Evolutionary conservation across 768 basidiomycete species (phyloP), one percentile per base, ranked within the genome.

Genomic region (Russula sp.): DNA sequence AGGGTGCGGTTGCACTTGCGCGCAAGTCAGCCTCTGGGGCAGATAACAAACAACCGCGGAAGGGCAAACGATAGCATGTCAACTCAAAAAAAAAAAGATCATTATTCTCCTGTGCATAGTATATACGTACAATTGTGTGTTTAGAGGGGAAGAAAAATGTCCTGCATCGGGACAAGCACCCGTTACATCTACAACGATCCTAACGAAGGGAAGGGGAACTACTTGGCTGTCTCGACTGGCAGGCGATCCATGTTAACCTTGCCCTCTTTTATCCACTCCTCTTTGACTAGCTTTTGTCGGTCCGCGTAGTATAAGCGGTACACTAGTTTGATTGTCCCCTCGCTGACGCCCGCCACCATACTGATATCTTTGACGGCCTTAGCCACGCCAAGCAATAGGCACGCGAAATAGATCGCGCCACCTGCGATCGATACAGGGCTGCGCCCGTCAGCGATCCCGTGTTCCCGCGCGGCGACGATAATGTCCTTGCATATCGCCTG

Each of bases 391-490:
- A 95, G 78, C 46, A 98, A 71, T 66, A 87, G 80, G 70, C 90
- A 90, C 35, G 91, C 90, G 75, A 98, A 98, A 76, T 89, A 93
- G 62, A 99, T 93, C 20, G 93, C 91, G 43, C 92, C 93, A 45
- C 93, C 92, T n/a, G 96, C 97, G 67, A 99, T 94, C n/a, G 97
- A 97, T 55, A 98, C 90, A 1, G 96, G 96, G 69, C 87, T 92
- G 64, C 97, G 80, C 29, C 97, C 97, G 70, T 94, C 93, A 38
- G 94, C 93, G 64, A 96, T 88, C 46, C 92, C 91, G 66, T 88
- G 81, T 65, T 88, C 81, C 56, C 92, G 83, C 14, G 90, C 90
- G 35, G 84, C 83, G 59, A 87, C 72, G 65, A 93, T 91, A 71
- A 94, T 87, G 65, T 93, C 88, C 20, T 83, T 78, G 70, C 90